These are phyloP conservation scores for Mortierella antarctica DNA, from an alignment of 192 early-diverging fungal species.

Conservation along the genomic window DNA sequence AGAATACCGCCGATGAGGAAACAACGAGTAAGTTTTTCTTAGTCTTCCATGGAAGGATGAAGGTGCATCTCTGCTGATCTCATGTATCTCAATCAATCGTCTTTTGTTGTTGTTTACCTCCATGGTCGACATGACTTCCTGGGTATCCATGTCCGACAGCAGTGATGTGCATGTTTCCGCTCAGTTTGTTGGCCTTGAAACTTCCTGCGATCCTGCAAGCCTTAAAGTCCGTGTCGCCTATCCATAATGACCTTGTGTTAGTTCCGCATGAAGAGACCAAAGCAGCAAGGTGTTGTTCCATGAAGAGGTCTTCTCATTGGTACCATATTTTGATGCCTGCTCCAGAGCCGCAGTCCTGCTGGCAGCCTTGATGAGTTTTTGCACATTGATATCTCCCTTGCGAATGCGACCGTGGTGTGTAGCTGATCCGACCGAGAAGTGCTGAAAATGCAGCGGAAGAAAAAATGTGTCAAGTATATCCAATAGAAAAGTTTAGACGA, in stretches of 20 bases:
- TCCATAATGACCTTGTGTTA: not conserved
- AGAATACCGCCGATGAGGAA: constrained; percentile 7
- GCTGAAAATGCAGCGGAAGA: constrained; percentile 18
- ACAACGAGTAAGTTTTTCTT: not conserved
- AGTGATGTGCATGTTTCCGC: constrained; percentile 93
- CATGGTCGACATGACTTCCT: constrained; percentile 73
- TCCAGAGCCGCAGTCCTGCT: constrained; percentile 34
- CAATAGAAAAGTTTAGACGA: not conserved
- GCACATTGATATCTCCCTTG: constrained; percentile 22
- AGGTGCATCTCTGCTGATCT: not conserved
- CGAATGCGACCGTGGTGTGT: constrained; percentile 14
- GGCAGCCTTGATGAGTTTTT: constrained; percentile 40
- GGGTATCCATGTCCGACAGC: constrained; percentile 89
- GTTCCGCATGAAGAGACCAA: not conserved
- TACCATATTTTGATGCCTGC: constrained; percentile 27
- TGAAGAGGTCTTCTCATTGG: not conserved
- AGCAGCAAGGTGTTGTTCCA: not conserved
- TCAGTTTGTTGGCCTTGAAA: constrained; percentile 80
- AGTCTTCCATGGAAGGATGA: not conserved
- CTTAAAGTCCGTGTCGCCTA: constrained; percentile 48
- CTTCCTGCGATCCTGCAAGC: constrained; percentile 84
- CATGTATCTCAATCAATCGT: not conserved
- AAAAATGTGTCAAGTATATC: not conserved
- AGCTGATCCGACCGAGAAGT: constrained; percentile 17
- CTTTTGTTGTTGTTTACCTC: constrained; percentile 56